Conservation (phyloP, 192 early-diverging fungal genomes). For the Helicostylum pulchrum region DNA sequence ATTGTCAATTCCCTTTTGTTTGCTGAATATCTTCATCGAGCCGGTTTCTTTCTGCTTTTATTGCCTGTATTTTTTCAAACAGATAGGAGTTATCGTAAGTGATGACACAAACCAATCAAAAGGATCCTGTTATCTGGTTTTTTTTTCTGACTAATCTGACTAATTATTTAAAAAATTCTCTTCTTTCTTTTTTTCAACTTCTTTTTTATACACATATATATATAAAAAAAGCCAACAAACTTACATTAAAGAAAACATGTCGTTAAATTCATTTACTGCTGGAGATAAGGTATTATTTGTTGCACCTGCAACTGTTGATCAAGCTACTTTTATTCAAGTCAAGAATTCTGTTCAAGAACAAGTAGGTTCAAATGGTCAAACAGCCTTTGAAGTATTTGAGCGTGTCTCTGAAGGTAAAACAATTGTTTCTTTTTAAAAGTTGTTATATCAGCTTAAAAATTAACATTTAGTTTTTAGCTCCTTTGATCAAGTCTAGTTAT, state of each 20-base stretch:
- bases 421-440: neutral
- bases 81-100: too few species aligned
- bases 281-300: conserved; percentile 48
- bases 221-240: too few species aligned
- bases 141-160: too few species aligned
- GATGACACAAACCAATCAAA: too few species aligned
- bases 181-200: too few species aligned
- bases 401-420: conserved; percentile 58
- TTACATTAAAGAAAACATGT: neutral
- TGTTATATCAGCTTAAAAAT: neutral
- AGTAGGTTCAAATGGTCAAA: conserved; percentile 52
- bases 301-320: conserved; percentile 40
- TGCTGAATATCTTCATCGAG: too few species aligned
- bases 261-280: neutral
- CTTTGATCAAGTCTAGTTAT: conserved; percentile 52
- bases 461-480: conserved; percentile 32
- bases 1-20: too few species aligned
- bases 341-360: conserved; percentile 40
- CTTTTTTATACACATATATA: too few species aligned
- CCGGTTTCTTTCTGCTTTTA: too few species aligned
- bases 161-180: neutral
- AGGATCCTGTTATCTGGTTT: too few species aligned
- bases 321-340: conserved; percentile 40
- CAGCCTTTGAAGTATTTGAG: conserved; percentile 86
- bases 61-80: too few species aligned